Evolutionary conservation across 768 basidiomycete species (phyloP).

Genomic region (Gelatoporia subvermispora): DNA sequence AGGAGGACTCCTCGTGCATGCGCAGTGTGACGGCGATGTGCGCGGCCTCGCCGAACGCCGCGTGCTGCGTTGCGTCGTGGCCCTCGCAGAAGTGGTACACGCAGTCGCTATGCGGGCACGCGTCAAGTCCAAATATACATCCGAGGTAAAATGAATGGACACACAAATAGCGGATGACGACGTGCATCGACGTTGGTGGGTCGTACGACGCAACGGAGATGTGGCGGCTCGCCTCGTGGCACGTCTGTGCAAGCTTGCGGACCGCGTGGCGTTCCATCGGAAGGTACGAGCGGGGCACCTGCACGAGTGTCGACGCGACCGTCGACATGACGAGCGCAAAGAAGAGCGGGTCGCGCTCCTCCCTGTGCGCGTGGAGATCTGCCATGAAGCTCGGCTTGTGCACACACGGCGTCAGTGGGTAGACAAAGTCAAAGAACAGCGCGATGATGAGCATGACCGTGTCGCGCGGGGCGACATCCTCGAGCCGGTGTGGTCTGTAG

Average conservation of each 20-base stretch:
- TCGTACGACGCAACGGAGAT: constrained; percentile 79
- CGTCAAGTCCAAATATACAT: constrained; percentile 1
- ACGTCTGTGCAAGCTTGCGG: constrained; percentile 78
- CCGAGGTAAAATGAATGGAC: constrained; percentile 22
- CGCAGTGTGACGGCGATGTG: constrained; percentile 79
- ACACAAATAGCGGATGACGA: constrained; percentile 86
- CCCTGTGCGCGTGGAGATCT: constrained; percentile 73
- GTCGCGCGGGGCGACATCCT: constrained; percentile 78
- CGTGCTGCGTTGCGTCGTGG: constrained; percentile 82
- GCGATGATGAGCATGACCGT: constrained; percentile 78
- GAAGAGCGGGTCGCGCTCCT: constrained; percentile 87
- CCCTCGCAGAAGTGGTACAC: constrained; percentile 88
- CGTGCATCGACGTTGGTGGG: constrained; percentile 78
- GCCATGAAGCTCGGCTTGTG: constrained; percentile 91
- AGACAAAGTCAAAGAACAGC: constrained; percentile 92
- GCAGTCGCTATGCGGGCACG: constrained; percentile 53
- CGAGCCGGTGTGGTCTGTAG: constrained; percentile 71
- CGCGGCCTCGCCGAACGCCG: constrained; percentile 82
- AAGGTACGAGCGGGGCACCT: constrained; percentile 83
- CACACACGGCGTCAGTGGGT: constrained; percentile 84
- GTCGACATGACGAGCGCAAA: constrained; percentile 89
- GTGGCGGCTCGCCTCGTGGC: constrained; percentile 78
- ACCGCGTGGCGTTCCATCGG: constrained; percentile 83
- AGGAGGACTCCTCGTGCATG: constrained; percentile 83
- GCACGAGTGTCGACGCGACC: constrained; percentile 81